Conservation (phyloP, 2,329 filamentous ascomycete genomes). For the Sporothrix globosa region DNA sequence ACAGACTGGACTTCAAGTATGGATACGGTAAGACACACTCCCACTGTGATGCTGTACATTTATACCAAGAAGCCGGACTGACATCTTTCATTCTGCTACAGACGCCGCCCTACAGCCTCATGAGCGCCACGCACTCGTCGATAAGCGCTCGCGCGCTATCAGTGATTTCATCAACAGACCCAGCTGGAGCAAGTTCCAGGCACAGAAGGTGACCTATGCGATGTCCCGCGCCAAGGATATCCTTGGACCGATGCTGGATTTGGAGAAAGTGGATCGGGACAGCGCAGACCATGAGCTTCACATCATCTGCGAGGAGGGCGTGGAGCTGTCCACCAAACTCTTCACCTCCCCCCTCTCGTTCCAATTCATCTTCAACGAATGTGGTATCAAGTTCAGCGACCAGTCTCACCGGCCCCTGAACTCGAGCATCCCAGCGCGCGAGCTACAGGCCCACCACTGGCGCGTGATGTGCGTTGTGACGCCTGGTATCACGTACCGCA, state of each 20-base stretch:
- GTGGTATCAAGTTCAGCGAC: slow-evolving; percentile 53
- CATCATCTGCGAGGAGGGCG: slow-evolving; percentile 48
- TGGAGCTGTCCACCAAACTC: slow-evolving; percentile 54
- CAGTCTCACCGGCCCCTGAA: slow-evolving; percentile 54
- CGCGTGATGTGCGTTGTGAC: slow-evolving; percentile 59
- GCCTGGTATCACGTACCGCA: slow-evolving; percentile 58
- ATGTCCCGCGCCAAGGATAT: slow-evolving; percentile 42
- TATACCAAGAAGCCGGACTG: background rate
- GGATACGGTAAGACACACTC: slow-evolving; percentile 39
- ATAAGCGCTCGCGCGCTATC: slow-evolving; percentile 45
- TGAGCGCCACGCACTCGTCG: slow-evolving; percentile 45
- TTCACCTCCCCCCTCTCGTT: slow-evolving; percentile 47
- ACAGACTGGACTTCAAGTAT: slow-evolving; percentile 34
- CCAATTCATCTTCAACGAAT: slow-evolving; percentile 52
- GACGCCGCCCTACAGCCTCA: slow-evolving; percentile 33
- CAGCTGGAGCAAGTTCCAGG: slow-evolving; percentile 40
- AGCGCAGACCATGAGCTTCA: slow-evolving; percentile 51
- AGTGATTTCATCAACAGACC: slow-evolving; percentile 41
- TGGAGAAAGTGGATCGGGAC: slow-evolving; percentile 44
- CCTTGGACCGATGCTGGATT: slow-evolving; percentile 50
- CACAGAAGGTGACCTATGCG: slow-evolving; percentile 38
- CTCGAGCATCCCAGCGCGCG: slow-evolving; percentile 46
- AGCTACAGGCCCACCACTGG: slow-evolving; percentile 55
- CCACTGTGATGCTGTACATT: background rate
- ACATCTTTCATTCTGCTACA: background rate